A percentile compares a stretch with the other conserved stretches of the same genome.
Evolutionary conservation across 768 basidiomycete genomes (phyloP).

Genomic region (Suillus hirtellus): DNA sequence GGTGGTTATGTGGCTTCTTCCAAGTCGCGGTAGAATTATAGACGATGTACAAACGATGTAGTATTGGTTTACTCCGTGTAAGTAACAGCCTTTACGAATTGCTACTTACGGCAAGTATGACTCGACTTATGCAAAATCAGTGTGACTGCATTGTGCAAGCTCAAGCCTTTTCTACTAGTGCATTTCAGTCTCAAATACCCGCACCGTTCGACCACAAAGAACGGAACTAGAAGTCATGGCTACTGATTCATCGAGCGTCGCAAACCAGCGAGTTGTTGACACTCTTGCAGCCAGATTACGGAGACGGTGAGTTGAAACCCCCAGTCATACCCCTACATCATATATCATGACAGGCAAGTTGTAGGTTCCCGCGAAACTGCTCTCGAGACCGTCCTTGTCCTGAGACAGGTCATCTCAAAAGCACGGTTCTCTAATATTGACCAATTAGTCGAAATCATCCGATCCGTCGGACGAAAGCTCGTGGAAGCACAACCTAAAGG

Average conservation of each 20-base stretch:
- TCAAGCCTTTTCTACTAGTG: neutral
- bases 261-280: slow-evolving; percentile 64
- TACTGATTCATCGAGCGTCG: slow-evolving; percentile 37
- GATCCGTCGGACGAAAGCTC: slow-evolving; percentile 74
- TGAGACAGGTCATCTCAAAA: slow-evolving; percentile 87
- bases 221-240: slow-evolving; percentile 35
- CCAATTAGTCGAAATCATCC: slow-evolving; percentile 78
- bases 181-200: neutral
- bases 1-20: neutral
- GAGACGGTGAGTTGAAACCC: slow-evolving; percentile 56
- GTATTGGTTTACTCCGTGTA: neutral
- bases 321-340: slow-evolving; percentile 14
- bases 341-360: slow-evolving; percentile 63
- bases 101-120: slow-evolving; percentile 24
- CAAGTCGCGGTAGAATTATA: neutral
- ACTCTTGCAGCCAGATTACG: slow-evolving; percentile 67
- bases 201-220: neutral
- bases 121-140: slow-evolving; percentile 12
- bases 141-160: neutral
- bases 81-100: neutral
- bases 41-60: slow-evolving; percentile 4
- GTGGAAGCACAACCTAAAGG: slow-evolving; percentile 96
- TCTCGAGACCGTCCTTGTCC: slow-evolving; percentile 82
- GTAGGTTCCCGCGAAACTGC: slow-evolving; percentile 90
- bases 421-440: slow-evolving; percentile 86